These are phyloP conservation scores for Tricholoma sp. DNA, from an alignment of 768 basidiomycete species.

Conservation along the genomic window DNA sequence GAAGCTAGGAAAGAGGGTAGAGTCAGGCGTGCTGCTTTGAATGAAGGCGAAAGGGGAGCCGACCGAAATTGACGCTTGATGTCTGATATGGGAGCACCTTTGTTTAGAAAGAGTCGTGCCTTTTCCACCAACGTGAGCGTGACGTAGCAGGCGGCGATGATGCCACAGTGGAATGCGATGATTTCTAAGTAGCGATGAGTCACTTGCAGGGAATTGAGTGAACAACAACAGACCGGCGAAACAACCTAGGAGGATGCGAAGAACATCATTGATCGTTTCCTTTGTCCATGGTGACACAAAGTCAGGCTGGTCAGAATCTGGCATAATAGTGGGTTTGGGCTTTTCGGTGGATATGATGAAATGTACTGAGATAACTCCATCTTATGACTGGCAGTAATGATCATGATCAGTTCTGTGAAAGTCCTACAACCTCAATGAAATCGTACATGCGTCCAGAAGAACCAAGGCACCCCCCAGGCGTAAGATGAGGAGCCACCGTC, in stretches of 20 bases:
- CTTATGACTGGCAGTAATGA: conserved; percentile 52
- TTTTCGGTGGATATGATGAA: background rate
- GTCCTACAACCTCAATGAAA: conserved; percentile 6
- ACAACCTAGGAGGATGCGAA: conserved; percentile 62
- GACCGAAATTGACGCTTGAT: conserved; percentile 63
- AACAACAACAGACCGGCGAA: conserved; percentile 42
- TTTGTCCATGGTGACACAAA: conserved; percentile 44
- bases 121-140: conserved; percentile 39
- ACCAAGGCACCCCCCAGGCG: conserved; percentile 56
- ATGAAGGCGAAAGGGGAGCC: conserved; percentile 2
- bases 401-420: conserved; percentile 1
- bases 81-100: conserved; percentile 30
- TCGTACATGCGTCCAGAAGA: conserved; percentile 69
- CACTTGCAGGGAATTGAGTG: background rate
- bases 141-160: conserved; percentile 51
- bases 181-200: conserved; percentile 47
- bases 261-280: conserved; percentile 44
- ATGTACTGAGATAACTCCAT: conserved; percentile 66
- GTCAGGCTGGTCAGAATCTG: conserved; percentile 38
- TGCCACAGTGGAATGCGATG: conserved; percentile 64
- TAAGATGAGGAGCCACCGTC: conserved; percentile 54
- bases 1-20: conserved; percentile 35
- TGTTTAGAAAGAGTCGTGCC: background rate
- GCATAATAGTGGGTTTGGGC: background rate
- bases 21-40: background rate